A percentile compares a stretch with the other conserved stretches of the same genome.
phyloP scores from a whole-genome alignment of 106 monocot genomes.

The Xerophyta viscosa region DNA sequence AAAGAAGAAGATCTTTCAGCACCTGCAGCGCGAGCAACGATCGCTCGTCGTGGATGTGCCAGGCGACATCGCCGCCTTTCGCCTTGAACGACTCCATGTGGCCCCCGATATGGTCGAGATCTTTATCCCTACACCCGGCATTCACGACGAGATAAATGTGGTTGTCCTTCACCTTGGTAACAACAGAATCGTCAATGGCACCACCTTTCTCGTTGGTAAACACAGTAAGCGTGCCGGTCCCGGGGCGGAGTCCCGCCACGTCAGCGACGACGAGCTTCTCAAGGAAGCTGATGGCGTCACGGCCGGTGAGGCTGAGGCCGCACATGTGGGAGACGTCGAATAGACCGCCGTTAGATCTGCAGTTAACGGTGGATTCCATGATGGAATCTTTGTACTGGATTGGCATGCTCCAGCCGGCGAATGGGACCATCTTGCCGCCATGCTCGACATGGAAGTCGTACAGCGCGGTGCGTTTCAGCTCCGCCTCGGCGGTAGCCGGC shows the following conservation, averaged over 20 bases:
- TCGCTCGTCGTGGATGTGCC: slow-evolving; percentile 90
- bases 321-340: slow-evolving; percentile 99
- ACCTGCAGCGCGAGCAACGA: slow-evolving; percentile 97
- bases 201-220: slow-evolving; percentile 94
- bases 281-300: slow-evolving; percentile 50
- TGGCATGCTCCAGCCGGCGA: slow-evolving; percentile 98
- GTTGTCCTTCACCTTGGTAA: slow-evolving; percentile 70
- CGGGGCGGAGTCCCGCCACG: slow-evolving; percentile 50
- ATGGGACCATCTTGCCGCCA: slow-evolving; percentile 95
- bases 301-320: slow-evolving; percentile 85
- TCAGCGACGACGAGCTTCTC: slow-evolving; percentile 86
- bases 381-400: slow-evolving; percentile 97
- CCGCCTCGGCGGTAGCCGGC: slow-evolving; percentile 18
- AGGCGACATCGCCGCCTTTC: slow-evolving; percentile 69
- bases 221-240: slow-evolving; percentile 85
- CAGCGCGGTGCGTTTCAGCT: slow-evolving; percentile 78
- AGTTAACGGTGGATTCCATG: slow-evolving; percentile 92
- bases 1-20: not conserved
- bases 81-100: slow-evolving; percentile 80
- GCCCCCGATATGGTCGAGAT: slow-evolving; percentile 78
- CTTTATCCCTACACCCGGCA: slow-evolving; percentile 94
- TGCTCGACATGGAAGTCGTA: slow-evolving; percentile 85
- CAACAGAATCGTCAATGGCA: slow-evolving; percentile 88
- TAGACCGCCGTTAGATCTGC: slow-evolving; percentile 66
- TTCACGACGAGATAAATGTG: slow-evolving; percentile 93